phyloP scores from a whole-genome alignment of 1,284 basidiomycete genomes.

The Tausonia pullulans region DNA sequence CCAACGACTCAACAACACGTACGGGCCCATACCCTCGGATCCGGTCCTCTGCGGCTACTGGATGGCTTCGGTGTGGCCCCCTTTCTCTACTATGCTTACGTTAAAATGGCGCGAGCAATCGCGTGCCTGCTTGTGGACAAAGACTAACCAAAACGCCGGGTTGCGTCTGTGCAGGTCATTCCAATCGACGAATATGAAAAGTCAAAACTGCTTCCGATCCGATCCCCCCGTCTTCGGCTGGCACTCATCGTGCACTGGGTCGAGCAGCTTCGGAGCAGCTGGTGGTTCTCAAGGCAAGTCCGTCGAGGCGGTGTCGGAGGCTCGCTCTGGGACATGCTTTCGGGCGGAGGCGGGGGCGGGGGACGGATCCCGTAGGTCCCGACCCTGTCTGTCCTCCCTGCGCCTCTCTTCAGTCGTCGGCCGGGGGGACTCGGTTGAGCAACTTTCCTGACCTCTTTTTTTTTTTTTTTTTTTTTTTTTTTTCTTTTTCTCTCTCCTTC shows the following conservation, averaged over 20 bases:
- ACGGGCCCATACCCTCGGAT: conserved; percentile 52
- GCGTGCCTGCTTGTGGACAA: too few species aligned
- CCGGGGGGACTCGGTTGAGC: not conserved
- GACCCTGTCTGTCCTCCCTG: not conserved
- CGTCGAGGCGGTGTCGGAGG: not conserved
- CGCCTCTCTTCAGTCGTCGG: not conserved
- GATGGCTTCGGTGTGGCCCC: conserved; percentile 55
- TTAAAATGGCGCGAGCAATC: too few species aligned
- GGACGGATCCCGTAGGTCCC: conserved; percentile 2
- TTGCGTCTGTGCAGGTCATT: conserved; percentile 44
- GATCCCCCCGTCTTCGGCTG: conserved; percentile 62
- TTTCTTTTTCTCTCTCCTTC: not conserved
- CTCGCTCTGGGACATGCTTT: not conserved
- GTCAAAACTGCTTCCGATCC: conserved; percentile 81
- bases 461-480: not conserved
- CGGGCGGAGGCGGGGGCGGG: not conserved
- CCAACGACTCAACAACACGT: conserved; percentile 65
- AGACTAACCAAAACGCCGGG: too few species aligned
- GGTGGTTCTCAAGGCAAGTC: conserved; percentile 42
- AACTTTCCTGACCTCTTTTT: not conserved
- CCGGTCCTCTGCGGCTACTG: conserved; percentile 69
- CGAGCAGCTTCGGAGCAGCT: conserved; percentile 58
- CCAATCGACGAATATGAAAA: conserved; percentile 95
- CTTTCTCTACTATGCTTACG: too few species aligned
- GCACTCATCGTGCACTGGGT: conserved; percentile 87